A percentile compares a stretch with the other conserved stretches of the same genome.
Conservation (phyloP, 2,329 filamentous ascomycete genomes). For the Monosporascus sp. region DNA sequence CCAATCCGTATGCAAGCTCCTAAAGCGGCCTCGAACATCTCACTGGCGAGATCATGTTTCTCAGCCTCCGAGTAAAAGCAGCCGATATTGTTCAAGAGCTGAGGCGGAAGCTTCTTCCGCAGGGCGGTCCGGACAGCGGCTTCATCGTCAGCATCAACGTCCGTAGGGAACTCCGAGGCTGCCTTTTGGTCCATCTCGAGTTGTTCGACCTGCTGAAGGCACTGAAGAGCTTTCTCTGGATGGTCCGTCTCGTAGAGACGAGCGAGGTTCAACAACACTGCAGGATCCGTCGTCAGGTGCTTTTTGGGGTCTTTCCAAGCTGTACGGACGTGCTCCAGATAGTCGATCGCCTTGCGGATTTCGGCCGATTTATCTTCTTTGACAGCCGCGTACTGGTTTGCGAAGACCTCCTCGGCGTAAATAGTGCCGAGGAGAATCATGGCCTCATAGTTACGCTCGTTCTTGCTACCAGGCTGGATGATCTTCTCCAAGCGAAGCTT, state of each 20-base stretch:
- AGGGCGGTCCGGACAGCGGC: slow-evolving; percentile 55
- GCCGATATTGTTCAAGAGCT: slow-evolving; percentile 93
- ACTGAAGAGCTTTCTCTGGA: slow-evolving; percentile 88
- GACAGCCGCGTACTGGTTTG: slow-evolving; percentile 61
- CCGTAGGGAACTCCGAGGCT: slow-evolving; percentile 60
- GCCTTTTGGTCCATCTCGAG: slow-evolving; percentile 77
- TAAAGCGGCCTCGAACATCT: slow-evolving; percentile 88
- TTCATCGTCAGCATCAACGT: slow-evolving; percentile 55
- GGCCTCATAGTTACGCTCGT: slow-evolving; percentile 62
- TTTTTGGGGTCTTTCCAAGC: slow-evolving; percentile 94
- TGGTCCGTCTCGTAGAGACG: slow-evolving; percentile 81
- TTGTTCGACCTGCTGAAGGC: slow-evolving; percentile 86
- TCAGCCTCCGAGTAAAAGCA: slow-evolving; percentile 91
- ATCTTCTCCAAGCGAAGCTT: slow-evolving; percentile 95
- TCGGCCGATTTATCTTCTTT: slow-evolving; percentile 87
- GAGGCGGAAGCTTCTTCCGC: slow-evolving; percentile 76
- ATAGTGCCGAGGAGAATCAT: slow-evolving; percentile 89
- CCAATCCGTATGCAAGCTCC: slow-evolving; percentile 79
- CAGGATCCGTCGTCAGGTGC: slow-evolving; percentile 72
- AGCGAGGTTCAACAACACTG: slow-evolving; percentile 86
- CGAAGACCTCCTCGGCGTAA: slow-evolving; percentile 91
- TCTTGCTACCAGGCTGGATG: slow-evolving; percentile 71
- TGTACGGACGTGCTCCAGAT: slow-evolving; percentile 77
- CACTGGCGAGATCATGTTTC: slow-evolving; percentile 71
- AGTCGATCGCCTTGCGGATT: slow-evolving; percentile 76